Evolutionary conservation across 202 grass and related monocot species (phyloP).

Genomic region (Setaria viridis): DNA sequence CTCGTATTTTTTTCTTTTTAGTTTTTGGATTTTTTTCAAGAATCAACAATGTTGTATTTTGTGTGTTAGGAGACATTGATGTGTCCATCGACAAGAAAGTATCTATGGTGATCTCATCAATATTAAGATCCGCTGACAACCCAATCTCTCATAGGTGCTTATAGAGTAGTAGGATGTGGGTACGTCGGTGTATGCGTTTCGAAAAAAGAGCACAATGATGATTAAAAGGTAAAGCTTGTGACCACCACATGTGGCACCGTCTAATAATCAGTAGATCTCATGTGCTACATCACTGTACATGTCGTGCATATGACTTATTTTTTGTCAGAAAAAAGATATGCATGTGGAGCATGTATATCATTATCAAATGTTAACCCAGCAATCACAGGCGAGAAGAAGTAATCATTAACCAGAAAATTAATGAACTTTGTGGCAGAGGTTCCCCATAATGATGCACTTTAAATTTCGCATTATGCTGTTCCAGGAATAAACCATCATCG

Average conservation of each 20-base stretch:
- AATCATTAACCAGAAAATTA: not conserved
- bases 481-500: not conserved
- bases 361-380: not conserved
- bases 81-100: no score
- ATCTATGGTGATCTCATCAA: no score
- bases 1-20: no score
- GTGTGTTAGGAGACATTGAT: no score
- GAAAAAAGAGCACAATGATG: no score
- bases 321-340: not conserved
- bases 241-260: not conserved
- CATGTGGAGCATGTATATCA: not conserved
- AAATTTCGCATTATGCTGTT: not conserved
- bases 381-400: slow-evolving; percentile 10
- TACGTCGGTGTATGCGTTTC: no score
- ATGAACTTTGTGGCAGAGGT: not conserved
- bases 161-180: no score
- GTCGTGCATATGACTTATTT: not conserved
- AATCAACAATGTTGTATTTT: no score
- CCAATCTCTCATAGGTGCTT: no score
- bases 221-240: not conserved
- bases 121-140: no score
- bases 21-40: no score
- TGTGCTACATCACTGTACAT: not conserved
- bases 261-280: not conserved
- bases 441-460: not conserved